Evolutionary conservation across 2,329 filamentous ascomycete species (phyloP), one percentile per base, ranked within the genome.

Genomic region (Calonectria naviculata): DNA sequence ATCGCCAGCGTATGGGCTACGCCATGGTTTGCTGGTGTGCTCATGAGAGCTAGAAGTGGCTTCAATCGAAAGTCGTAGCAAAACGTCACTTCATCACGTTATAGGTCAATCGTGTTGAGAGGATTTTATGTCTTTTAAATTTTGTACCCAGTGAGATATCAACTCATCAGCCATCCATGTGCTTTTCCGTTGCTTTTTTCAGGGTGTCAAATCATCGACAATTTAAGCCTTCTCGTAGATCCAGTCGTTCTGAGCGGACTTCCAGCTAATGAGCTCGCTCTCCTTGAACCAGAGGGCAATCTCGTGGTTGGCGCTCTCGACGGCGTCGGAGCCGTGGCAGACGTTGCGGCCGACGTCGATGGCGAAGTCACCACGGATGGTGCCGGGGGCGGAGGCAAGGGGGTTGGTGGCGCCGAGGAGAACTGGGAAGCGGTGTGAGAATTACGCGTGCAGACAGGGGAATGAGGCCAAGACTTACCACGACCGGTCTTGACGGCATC

Each of bases 231-330:
- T 96, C 94, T 99, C 97, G 90, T 98, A 98, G 90, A 98, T 89
- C 97, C 97, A 98, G 90, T 94, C 91, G 87, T 93, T 91, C 88
- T 94, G 90, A 84, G 94, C 89, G 79, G 89, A 89, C 91, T 97
- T 96, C 92, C 94, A 98, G 87, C 84, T 89, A 87, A 95, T 87
- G 83, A 98, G 84, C 87, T 98, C 97, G 80, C 91, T 92, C 79
- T 94, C 89, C 87, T 93, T 92, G 94, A 99, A 99, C 97, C 97
- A 99, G 84, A 98, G 93, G 82, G 93, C 93, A 85, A 99, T 99
- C 91, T 99, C 97, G 94, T 98, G 98, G 93, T 98, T 92, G 88
- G 97, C 97, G 89, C 92, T 98, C 92, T 99, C 97, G 87, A 99
- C 96, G 85, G 90, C 92, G 91, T 99, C 97, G 87, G 95, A 98